Percentiles rank a stretch among this genome's conserved stretches.
Conservation (phyloP, 768 basidiomycete species). For the Termitomyces sp. region DNA sequence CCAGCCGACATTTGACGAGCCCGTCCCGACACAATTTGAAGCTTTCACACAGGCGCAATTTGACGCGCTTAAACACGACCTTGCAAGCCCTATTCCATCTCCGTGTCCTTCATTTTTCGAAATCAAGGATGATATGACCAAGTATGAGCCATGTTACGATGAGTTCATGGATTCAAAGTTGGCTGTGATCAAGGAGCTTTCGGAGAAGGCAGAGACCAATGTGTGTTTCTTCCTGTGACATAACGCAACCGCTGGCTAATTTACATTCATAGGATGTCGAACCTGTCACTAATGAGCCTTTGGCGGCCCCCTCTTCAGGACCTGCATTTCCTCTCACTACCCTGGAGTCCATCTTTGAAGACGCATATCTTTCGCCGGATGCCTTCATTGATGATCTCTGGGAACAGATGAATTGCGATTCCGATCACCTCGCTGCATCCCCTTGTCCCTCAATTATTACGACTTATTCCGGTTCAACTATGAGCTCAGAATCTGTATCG, state of each 20-base stretch:
- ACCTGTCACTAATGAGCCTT: neutral
- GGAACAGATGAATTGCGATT: neutral
- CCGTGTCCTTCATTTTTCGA: constrained; percentile 12
- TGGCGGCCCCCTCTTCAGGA: neutral
- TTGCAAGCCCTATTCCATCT: constrained; percentile 8
- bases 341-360: constrained; percentile 4
- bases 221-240: neutral
- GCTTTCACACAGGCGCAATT: constrained; percentile 3
- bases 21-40: neutral
- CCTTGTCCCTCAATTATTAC: constrained; percentile 5
- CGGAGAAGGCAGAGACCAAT: neutral
- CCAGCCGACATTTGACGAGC: neutral
- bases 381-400: constrained; percentile 7
- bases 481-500: constrained; percentile 1
- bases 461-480: neutral
- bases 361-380: constrained; percentile 2
- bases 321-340: neutral
- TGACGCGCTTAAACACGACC: constrained; percentile 7
- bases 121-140: constrained; percentile 10
- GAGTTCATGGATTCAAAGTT: constrained; percentile 15
- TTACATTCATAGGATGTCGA: neutral
- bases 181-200: constrained; percentile 9
- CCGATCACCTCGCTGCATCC: neutral
- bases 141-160: constrained; percentile 10
- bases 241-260: neutral